These are phyloP conservation scores for Symbiodinium natans DNA, from an alignment of 73 alveolate species.

Conservation along the genomic window DNA sequence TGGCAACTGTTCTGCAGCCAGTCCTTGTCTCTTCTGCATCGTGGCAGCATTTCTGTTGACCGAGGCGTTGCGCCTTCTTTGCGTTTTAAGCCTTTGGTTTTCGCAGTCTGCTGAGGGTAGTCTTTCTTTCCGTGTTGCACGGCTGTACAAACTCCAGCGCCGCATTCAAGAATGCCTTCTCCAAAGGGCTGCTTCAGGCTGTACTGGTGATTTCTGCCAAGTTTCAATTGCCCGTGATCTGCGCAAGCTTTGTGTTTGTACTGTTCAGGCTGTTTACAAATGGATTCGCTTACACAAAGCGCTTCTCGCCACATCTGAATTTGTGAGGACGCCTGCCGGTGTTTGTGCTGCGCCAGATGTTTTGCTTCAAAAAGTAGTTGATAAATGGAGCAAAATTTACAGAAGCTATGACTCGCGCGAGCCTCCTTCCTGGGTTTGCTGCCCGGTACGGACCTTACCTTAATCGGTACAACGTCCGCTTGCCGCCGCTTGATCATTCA, in stretches of 20 bases:
- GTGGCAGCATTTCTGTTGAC: neutral
- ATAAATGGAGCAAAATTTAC: neutral
- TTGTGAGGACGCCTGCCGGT: neutral
- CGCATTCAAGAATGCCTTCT: neutral
- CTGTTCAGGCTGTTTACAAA: neutral
- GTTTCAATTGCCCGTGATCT: neutral
- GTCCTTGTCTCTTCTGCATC: neutral
- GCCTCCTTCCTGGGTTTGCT: neutral
- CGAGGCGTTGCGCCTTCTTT: neutral
- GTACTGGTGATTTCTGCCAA: too few species aligned
- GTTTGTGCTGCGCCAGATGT: neutral
- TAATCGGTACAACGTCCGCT: neutral
- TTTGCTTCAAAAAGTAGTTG: neutral
- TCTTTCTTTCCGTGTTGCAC: neutral
- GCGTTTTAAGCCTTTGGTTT: neutral
- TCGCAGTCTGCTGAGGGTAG: neutral
- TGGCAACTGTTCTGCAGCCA: neutral
- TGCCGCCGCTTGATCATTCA: neutral
- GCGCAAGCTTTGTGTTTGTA: neutral
- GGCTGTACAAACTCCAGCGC: neutral
- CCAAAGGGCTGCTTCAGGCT: neutral
- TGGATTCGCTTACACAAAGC: neutral
- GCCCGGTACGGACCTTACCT: neutral
- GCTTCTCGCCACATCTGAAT: neutral
- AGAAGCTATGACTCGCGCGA: neutral